Percentiles rank a stretch among this genome's conserved stretches.
phyloP scores from a whole-genome alignment of 2,329 filamentous ascomycete genomes.

The Trichocomaceae sp. region DNA sequence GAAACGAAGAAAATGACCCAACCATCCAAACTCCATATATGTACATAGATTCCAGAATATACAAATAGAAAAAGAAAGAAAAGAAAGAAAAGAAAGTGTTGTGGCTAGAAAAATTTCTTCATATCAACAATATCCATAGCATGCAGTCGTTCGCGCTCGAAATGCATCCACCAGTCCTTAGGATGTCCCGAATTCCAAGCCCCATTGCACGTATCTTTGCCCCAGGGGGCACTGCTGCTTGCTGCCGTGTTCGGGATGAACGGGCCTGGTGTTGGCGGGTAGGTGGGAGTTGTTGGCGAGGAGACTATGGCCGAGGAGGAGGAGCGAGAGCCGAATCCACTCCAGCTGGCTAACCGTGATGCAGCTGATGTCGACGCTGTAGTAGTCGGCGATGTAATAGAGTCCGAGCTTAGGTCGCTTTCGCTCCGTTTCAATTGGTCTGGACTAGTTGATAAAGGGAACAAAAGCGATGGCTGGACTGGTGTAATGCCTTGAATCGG shows the following conservation, averaged over 20 bases:
- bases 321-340: conserved; percentile 29
- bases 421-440: conserved; percentile 8
- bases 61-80: not conserved
- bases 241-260: conserved; percentile 15
- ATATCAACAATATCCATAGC: conserved; percentile 27
- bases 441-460: conserved; percentile 7
- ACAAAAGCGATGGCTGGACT: conserved; percentile 17
- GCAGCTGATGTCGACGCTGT: conserved; percentile 16
- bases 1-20: not conserved
- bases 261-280: conserved; percentile 27
- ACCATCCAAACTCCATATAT: not conserved
- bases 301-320: conserved; percentile 18
- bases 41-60: not conserved
- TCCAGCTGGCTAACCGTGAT: conserved; percentile 30
- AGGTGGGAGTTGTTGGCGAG: conserved; percentile 22
- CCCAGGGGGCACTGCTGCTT: conserved; percentile 29
- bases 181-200: conserved; percentile 38
- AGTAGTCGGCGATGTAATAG: conserved; percentile 19
- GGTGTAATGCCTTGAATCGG: conserved; percentile 30
- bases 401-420: conserved; percentile 22
- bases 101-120: conserved; percentile 31
- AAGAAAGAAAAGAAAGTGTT: not conserved
- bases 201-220: conserved; percentile 38
- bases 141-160: conserved; percentile 36
- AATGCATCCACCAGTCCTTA: conserved; percentile 41